Conservation (phyloP, 257 asterid genomes). For the Lavandula angustifolia region DNA sequence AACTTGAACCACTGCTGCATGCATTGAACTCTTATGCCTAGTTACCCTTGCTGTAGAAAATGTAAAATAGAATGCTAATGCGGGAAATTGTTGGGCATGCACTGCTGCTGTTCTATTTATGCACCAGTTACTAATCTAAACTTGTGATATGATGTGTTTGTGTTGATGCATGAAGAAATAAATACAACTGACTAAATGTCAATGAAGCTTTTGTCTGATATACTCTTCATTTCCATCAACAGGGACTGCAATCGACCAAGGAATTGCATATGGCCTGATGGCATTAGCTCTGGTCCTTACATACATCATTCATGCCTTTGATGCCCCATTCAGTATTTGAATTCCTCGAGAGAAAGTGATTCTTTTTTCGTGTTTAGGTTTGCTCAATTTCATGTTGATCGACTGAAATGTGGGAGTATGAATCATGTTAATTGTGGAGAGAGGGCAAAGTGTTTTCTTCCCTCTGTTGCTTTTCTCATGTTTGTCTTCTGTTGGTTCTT, state of each 20-base stretch:
- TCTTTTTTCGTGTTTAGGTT: conserved; percentile 26
- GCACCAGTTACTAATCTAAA: not conserved
- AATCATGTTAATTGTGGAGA: conserved; percentile 20
- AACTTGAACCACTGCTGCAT: no score
- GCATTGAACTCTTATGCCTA: no score
- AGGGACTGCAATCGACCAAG: conserved; percentile 81
- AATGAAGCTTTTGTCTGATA: not conserved
- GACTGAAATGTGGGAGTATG: conserved; percentile 19
- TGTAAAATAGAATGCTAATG: no score
- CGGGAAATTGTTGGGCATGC: no score
- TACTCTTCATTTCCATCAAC: conserved; percentile 18
- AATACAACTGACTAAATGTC: not conserved
- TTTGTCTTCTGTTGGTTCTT: not conserved
- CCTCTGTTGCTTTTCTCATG: not conserved
- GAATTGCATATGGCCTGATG: conserved; percentile 69
- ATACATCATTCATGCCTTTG: conserved; percentile 64
- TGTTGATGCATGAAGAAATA: not conserved
- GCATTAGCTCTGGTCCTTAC: conserved; percentile 71
- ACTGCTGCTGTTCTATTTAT: no score
- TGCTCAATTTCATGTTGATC: conserved; percentile 15
- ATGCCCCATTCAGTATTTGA: conserved; percentile 48
- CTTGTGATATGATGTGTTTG: not conserved
- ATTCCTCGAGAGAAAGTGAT: conserved; percentile 3
- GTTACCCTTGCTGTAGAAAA: no score
- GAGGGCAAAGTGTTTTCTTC: not conserved